Evolutionary conservation across 2,329 filamentous ascomycete species (phyloP).

Genomic region (Colletotrichum sidae): DNA sequence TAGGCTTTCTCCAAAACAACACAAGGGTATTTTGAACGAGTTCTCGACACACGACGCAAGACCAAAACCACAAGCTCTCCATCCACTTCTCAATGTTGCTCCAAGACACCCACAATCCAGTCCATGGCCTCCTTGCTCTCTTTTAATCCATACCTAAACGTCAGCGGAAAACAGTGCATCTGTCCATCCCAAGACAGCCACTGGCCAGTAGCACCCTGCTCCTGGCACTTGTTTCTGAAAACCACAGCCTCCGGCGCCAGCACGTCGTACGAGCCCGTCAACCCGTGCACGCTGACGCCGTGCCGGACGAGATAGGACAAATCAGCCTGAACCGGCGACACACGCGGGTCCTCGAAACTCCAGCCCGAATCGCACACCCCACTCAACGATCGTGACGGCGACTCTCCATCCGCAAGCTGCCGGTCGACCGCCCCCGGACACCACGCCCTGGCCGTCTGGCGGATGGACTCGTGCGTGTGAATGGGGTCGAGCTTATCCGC

Average conservation of each 20-base stretch:
- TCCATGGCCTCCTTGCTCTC: conserved; percentile 59
- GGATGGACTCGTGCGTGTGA: conserved; percentile 38
- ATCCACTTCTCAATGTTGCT: background rate
- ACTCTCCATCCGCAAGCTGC: background rate
- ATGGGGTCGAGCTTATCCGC: conserved; percentile 42
- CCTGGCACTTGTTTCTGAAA: conserved; percentile 58
- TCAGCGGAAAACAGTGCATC: conserved; percentile 70
- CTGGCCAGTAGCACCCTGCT: conserved; percentile 58
- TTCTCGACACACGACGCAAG: too few relatives aligned
- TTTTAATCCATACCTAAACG: conserved; percentile 57
- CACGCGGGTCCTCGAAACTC: conserved; percentile 51
- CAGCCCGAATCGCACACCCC: conserved; percentile 21
- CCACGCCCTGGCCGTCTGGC: conserved; percentile 43
- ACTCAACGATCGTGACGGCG: background rate
- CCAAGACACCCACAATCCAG: conserved; percentile 53
- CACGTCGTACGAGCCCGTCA: conserved; percentile 65
- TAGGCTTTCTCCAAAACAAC: too few relatives aligned
- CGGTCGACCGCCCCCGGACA: conserved; percentile 10
- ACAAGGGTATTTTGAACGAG: too few relatives aligned
- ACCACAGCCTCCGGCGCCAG: conserved; percentile 62
- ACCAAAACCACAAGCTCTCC: too few relatives aligned
- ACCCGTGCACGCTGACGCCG: conserved; percentile 61
- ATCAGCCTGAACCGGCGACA: conserved; percentile 62
- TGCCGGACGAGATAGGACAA: conserved; percentile 44
- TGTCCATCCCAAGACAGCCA: conserved; percentile 71